Conservation (phyloP, 129 eudicot genomes). For the Tagetes erecta region DNA sequence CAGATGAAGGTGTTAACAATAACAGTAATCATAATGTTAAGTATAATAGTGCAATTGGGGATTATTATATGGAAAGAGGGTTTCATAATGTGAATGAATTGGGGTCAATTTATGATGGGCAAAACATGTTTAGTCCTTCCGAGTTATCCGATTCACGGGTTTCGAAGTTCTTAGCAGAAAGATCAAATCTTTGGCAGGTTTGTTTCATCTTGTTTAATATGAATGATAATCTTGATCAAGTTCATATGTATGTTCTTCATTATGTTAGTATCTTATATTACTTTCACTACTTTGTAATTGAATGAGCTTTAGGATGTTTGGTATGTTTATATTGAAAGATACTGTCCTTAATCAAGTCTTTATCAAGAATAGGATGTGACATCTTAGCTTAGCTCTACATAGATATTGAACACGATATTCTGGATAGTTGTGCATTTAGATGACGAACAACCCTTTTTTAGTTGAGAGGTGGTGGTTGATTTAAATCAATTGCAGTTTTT, state of each 20-base stretch:
- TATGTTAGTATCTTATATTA: background rate
- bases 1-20: constrained; percentile 24
- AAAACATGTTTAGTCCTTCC: constrained; percentile 41
- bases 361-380: constrained; percentile 27
- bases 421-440: constrained; percentile 29
- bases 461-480: constrained; percentile 38
- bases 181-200: constrained; percentile 78
- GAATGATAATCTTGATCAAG: constrained; percentile 1
- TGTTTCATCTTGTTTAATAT: constrained; percentile 22
- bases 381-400: constrained; percentile 28
- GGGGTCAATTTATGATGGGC: constrained; percentile 46
- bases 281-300: background rate
- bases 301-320: constrained; percentile 3
- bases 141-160: constrained; percentile 49
- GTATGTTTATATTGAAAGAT: constrained; percentile 2
- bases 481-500: constrained; percentile 33
- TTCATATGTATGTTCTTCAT: constrained; percentile 16
- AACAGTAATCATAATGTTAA: constrained; percentile 16
- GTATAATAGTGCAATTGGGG: constrained; percentile 39
- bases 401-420: constrained; percentile 15
- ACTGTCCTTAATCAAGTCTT: constrained; percentile 30
- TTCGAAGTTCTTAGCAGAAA: constrained; percentile 77
- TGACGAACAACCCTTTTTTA: constrained; percentile 24
- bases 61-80: constrained; percentile 52
- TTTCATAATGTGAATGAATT: constrained; percentile 51